Conservation (phyloP, 1,284 basidiomycete species). For the Peniophora sp. region DNA sequence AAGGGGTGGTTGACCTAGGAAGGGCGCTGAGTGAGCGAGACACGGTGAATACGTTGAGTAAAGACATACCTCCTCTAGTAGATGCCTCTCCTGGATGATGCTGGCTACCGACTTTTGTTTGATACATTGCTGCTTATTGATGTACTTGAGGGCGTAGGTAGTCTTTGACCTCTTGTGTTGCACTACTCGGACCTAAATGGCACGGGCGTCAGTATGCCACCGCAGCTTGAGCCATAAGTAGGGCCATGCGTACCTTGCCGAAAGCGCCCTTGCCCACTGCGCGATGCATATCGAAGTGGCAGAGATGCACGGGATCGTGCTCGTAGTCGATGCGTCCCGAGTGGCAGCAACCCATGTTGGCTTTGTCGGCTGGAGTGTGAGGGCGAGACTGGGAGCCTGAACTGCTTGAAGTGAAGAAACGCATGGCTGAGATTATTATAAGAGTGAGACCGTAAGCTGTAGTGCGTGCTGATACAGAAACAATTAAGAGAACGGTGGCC, state of each 20-base stretch:
- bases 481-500: slow-evolving; percentile 3
- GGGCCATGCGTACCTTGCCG: slow-evolving; percentile 65
- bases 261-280: slow-evolving; percentile 92
- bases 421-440: not conserved
- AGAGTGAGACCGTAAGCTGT: not conserved
- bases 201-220: slow-evolving; percentile 2
- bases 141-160: slow-evolving; percentile 93
- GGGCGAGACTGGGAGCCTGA: slow-evolving; percentile 19
- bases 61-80: slow-evolving; percentile 75
- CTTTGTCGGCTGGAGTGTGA: not conserved
- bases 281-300: slow-evolving; percentile 88
- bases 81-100: slow-evolving; percentile 83
- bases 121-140: slow-evolving; percentile 87
- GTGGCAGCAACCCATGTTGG: slow-evolving; percentile 50
- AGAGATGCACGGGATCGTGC: slow-evolving; percentile 78
- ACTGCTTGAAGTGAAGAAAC: slow-evolving; percentile 12
- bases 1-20: slow-evolving; percentile 85
- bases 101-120: slow-evolving; percentile 88
- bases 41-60: slow-evolving; percentile 15
- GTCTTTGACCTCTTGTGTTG: slow-evolving; percentile 91
- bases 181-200: slow-evolving; percentile 69
- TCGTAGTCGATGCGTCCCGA: slow-evolving; percentile 86
- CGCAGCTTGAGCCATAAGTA: not conserved
- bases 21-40: slow-evolving; percentile 5
- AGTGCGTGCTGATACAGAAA: not conserved